phyloP scores from a whole-genome alignment of 192 early-diverging fungal species.

The Coemansia sp. region DNA sequence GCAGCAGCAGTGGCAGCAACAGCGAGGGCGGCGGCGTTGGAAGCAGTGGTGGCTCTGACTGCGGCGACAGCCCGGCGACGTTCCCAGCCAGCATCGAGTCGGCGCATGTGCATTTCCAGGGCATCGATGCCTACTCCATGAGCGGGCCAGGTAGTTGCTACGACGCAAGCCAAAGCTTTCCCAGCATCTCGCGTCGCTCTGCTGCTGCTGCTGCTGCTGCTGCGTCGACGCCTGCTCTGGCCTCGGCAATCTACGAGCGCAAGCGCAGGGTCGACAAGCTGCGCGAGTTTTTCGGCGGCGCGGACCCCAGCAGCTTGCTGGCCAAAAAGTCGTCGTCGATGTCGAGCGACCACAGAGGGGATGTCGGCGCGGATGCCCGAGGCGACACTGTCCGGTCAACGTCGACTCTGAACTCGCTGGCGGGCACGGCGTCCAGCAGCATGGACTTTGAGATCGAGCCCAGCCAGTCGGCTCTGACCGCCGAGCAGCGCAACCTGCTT shows the following conservation, averaged over 20 bases:
- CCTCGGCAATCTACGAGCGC: conserved; percentile 18
- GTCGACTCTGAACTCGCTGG: neutral
- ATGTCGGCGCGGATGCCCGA: neutral
- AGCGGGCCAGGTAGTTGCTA: too few species aligned
- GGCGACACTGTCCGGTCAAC: conserved; percentile 14
- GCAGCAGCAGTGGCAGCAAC: too few species aligned
- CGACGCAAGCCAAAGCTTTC: too few species aligned
- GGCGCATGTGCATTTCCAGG: neutral
- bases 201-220: too few species aligned
- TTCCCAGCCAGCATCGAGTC: neutral
- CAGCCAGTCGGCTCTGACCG: conserved; percentile 21
- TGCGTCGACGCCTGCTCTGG: too few species aligned
- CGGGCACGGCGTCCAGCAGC: neutral
- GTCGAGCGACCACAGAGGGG: too few species aligned
- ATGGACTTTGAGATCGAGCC: neutral
- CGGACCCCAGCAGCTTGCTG: neutral
- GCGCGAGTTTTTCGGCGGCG: conserved; percentile 55
- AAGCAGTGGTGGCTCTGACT: neutral
- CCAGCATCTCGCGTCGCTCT: too few species aligned
- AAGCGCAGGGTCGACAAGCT: conserved; percentile 54
- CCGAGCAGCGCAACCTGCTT: conserved; percentile 57
- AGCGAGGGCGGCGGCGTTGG: too few species aligned
- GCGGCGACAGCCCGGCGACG: neutral
- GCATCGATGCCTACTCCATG: too few species aligned
- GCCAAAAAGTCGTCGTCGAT: neutral